Conservation (phyloP, 1,284 basidiomycete genomes). For the Tremellales sp. region DNA sequence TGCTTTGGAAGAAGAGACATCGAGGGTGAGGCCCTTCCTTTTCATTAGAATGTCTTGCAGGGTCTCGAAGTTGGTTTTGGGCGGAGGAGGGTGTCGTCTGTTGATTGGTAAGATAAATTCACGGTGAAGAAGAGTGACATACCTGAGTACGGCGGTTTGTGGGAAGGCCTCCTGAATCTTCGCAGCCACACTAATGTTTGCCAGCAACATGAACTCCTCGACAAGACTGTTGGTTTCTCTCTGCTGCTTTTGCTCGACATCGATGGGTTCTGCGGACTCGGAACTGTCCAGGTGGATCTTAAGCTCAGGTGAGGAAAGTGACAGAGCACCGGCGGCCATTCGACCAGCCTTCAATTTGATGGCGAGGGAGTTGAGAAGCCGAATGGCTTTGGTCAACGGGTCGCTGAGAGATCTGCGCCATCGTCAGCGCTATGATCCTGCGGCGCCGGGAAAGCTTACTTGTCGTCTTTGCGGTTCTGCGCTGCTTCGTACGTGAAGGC, state of each 20-base stretch:
- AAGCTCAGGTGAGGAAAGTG: constrained; percentile 95
- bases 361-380: constrained; percentile 84
- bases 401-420: constrained; percentile 65
- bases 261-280: constrained; percentile 91
- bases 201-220: constrained; percentile 98
- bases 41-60: constrained; percentile 89
- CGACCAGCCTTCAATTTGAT: constrained; percentile 79
- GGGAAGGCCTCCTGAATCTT: constrained; percentile 95
- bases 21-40: constrained; percentile 76
- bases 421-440: not conserved
- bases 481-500: constrained; percentile 98
- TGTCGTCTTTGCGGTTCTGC: constrained; percentile 88
- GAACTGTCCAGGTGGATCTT: constrained; percentile 91
- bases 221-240: constrained; percentile 94
- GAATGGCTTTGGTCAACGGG: constrained; percentile 79
- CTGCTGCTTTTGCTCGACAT: constrained; percentile 93
- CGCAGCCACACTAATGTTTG: constrained; percentile 89
- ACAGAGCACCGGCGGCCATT: constrained; percentile 92
- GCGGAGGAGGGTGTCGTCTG: constrained; percentile 91
- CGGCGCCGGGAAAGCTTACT: constrained; percentile 53
- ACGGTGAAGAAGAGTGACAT: constrained; percentile 18
- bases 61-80: constrained; percentile 91
- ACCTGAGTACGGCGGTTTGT: constrained; percentile 89
- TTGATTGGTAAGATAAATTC: too few relatives aligned
- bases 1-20: constrained; percentile 86